Percentiles rank a stretch among this genome's conserved stretches.
These are phyloP conservation scores for Fistulina hepatica DNA, from an alignment of 1,284 basidiomycete genomes.

Conservation along the genomic window DNA sequence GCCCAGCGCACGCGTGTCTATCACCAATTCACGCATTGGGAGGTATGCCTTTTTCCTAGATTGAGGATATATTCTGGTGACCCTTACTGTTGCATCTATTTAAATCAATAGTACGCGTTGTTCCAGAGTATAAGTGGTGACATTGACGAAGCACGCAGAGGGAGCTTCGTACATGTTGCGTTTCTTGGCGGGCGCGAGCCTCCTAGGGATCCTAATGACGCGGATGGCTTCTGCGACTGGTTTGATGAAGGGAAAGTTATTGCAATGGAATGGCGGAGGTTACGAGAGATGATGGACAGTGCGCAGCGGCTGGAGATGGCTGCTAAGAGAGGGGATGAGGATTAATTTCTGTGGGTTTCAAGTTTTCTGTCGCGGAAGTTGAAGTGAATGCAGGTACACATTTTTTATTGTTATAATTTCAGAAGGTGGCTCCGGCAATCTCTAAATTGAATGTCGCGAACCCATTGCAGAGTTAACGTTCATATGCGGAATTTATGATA, in stretches of 20 bases:
- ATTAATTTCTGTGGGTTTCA: no score
- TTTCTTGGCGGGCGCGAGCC: slow-evolving; percentile 42
- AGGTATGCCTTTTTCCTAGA: slow-evolving; percentile 37
- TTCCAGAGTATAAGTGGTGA: slow-evolving; percentile 46
- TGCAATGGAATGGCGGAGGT: slow-evolving; percentile 52
- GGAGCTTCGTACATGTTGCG: slow-evolving; percentile 43
- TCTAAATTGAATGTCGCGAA: no score
- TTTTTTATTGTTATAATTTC: no score
- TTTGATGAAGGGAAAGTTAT: slow-evolving; percentile 63
- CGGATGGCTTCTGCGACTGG: slow-evolving; percentile 73
- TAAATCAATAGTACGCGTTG: slow-evolving; percentile 37
- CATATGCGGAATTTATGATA: no score
- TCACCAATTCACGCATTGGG: slow-evolving; percentile 78
- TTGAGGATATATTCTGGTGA: neutral
- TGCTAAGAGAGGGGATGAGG: slow-evolving; percentile 36
- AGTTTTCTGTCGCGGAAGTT: no score
- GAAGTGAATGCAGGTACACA: no score
- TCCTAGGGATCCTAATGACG: slow-evolving; percentile 50
- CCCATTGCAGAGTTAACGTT: no score
- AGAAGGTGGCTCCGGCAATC: no score
- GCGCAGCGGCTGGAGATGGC: slow-evolving; percentile 51
- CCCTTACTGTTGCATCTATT: slow-evolving; percentile 5
- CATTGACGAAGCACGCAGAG: slow-evolving; percentile 38
- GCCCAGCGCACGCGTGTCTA: slow-evolving; percentile 55
- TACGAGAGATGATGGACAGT: slow-evolving; percentile 63